Evolutionary conservation across 257 asterid species (phyloP).

Genomic region (Nicotiana attenuata): DNA sequence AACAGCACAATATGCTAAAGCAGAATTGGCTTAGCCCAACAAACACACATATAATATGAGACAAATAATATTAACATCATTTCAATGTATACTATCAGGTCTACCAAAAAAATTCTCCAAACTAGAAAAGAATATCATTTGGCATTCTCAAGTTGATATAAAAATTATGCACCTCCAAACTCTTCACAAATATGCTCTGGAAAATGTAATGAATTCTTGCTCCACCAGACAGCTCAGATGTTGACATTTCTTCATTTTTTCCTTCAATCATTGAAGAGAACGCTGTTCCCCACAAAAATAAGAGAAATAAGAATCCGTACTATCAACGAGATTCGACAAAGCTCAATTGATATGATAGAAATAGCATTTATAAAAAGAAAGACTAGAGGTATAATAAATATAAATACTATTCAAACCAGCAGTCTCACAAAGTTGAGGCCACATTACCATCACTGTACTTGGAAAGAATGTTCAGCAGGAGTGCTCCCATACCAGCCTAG

Average conservation of each 20-base stretch:
- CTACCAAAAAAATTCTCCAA: neutral
- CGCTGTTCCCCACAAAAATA: conserved; percentile 39
- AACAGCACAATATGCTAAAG: conserved; percentile 1
- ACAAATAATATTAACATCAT: neutral
- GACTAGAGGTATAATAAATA: neutral
- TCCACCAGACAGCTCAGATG: conserved; percentile 93
- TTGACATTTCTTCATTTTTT: conserved; percentile 86
- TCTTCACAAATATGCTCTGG: conserved; percentile 80
- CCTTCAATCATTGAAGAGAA: conserved; percentile 93
- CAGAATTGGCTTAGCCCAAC: neutral
- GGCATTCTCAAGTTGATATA: neutral
- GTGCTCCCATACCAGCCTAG: conserved; percentile 95
- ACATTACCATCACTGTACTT: conserved; percentile 80
- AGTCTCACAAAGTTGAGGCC: neutral
- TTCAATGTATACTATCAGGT: neutral
- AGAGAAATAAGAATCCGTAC: neutral
- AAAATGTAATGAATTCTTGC: conserved; percentile 97
- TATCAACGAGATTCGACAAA: neutral
- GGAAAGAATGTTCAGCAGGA: conserved; percentile 76
- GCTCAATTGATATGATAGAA: neutral
- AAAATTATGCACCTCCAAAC: conserved; percentile 68
- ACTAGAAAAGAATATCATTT: neutral
- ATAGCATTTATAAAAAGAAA: neutral
- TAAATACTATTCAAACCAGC: neutral
- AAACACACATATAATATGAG: neutral